Evolutionary conservation across 176 grass and related monocot genomes (phyloP).

Genomic region (Leersia perrieri): DNA sequence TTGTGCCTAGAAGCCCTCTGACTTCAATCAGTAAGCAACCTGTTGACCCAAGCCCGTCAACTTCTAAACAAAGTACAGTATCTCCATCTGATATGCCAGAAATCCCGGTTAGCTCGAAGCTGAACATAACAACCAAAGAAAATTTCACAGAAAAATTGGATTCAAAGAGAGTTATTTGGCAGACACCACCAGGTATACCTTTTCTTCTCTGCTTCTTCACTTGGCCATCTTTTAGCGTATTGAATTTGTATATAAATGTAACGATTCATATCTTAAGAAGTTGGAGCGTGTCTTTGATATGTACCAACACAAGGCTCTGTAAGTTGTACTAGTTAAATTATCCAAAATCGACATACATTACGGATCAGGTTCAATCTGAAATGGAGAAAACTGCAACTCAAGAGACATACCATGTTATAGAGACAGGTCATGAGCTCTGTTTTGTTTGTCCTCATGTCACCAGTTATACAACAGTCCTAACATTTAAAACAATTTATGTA

Average conservation of each 20-base stretch:
- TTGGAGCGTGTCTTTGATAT: constrained; percentile 8
- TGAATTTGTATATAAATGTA: constrained; percentile 15
- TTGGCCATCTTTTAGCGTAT: constrained; percentile 35
- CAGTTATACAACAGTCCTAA: neutral
- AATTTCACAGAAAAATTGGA: constrained; percentile 64
- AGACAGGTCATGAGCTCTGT: neutral
- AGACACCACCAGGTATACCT: constrained; percentile 80
- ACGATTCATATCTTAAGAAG: constrained; percentile 5
- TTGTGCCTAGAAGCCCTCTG: constrained; percentile 24
- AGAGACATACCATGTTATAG: neutral
- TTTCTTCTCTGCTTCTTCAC: constrained; percentile 39
- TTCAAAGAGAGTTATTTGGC: constrained; percentile 66
- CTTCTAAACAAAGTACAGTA: constrained; percentile 21
- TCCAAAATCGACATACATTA: constrained; percentile 11
- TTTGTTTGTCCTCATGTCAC: neutral
- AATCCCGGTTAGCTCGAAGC: constrained; percentile 18
- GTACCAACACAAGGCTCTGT: neutral
- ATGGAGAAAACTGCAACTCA: neutral
- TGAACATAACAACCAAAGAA: constrained; percentile 36
- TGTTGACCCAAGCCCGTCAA: constrained; percentile 31
- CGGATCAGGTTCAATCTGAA: constrained; percentile 6
- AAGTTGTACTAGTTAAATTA: constrained; percentile 20
- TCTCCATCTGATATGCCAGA: constrained; percentile 38
- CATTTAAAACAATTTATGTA: neutral
- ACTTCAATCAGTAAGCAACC: constrained; percentile 12